These are phyloP conservation scores for Coriolopsis trogii DNA, from an alignment of 1,284 basidiomycete species.

Conservation along the genomic window DNA sequence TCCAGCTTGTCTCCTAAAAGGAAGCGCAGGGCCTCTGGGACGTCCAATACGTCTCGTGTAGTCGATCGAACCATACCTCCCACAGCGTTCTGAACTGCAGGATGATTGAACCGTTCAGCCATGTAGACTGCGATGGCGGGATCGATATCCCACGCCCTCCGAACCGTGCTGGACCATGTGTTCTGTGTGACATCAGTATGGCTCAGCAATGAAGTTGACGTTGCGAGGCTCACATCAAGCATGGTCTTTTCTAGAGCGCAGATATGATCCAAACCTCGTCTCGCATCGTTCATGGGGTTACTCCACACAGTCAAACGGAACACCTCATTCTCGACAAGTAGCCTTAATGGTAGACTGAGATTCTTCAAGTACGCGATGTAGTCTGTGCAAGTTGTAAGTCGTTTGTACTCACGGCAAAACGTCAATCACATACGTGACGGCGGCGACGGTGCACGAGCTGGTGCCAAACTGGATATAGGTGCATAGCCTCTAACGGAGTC, in stretches of 20 bases:
- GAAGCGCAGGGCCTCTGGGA: conserved; percentile 81
- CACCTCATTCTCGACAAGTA: conserved; percentile 92
- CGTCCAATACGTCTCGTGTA: conserved; percentile 72
- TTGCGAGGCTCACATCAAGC: conserved; percentile 52
- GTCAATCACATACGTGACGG: conserved; percentile 45
- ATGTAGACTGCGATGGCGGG: conserved; percentile 86
- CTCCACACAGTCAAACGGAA: conserved; percentile 87
- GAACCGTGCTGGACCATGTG: conserved; percentile 70
- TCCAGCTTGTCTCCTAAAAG: conserved; percentile 79
- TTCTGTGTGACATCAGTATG: conserved; percentile 44
- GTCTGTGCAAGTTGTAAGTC: conserved; percentile 41
- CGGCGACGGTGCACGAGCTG: conserved; percentile 49
- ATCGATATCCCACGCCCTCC: conserved; percentile 83
- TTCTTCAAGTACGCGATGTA: conserved; percentile 50
- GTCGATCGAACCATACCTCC: conserved; percentile 75
- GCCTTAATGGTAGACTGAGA: conserved; percentile 72
- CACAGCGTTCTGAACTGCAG: conserved; percentile 69
- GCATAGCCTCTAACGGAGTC: conserved; percentile 72
- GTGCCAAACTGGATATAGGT: conserved; percentile 72
- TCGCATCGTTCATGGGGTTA: conserved; percentile 82
- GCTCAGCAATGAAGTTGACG: neutral
- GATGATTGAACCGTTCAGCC: conserved; percentile 83
- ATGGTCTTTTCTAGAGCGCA: conserved; percentile 61
- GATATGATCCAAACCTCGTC: conserved; percentile 65
- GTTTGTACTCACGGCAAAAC: neutral